phyloP scores from a whole-genome alignment of 2,329 filamentous ascomycete species.

The Dothideomycetes sp. region DNA sequence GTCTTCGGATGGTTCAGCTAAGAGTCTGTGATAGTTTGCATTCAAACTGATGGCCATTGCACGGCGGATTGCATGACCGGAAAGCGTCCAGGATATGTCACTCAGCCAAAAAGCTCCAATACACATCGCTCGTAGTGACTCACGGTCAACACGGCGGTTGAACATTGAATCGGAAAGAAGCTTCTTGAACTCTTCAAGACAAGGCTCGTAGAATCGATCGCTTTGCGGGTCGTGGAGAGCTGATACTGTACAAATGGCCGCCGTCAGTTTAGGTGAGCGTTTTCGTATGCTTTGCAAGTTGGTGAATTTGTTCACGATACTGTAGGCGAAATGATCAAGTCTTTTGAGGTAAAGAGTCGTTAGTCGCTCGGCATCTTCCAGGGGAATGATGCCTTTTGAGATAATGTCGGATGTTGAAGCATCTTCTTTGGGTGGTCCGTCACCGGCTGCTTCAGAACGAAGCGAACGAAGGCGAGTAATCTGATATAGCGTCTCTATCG shows the following conservation, averaged over 20 bases:
- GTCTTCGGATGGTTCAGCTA: constrained; percentile 29
- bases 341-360: constrained; percentile 31
- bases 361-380: constrained; percentile 31
- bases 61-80: constrained; percentile 41
- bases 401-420: constrained; percentile 38
- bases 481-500: constrained; percentile 7
- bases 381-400: constrained; percentile 34
- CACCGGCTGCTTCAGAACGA: constrained; percentile 6
- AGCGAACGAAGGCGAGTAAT: constrained; percentile 6
- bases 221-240: constrained; percentile 47
- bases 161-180: constrained; percentile 48
- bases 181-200: constrained; percentile 46
- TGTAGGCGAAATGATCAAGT: constrained; percentile 38
- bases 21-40: constrained; percentile 30
- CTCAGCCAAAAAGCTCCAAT: constrained; percentile 53
- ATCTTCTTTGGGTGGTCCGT: constrained; percentile 24
- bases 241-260: constrained; percentile 46
- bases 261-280: constrained; percentile 44
- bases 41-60: constrained; percentile 30
- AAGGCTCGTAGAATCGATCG: constrained; percentile 40
- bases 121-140: constrained; percentile 48
- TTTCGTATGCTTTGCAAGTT: constrained; percentile 37
- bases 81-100: constrained; percentile 52
- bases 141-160: constrained; percentile 40
- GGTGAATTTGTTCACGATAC: constrained; percentile 34